These are phyloP conservation scores for Rhinocladiella similis DNA, from an alignment of 2,329 filamentous ascomycete genomes.

Conservation along the genomic window DNA sequence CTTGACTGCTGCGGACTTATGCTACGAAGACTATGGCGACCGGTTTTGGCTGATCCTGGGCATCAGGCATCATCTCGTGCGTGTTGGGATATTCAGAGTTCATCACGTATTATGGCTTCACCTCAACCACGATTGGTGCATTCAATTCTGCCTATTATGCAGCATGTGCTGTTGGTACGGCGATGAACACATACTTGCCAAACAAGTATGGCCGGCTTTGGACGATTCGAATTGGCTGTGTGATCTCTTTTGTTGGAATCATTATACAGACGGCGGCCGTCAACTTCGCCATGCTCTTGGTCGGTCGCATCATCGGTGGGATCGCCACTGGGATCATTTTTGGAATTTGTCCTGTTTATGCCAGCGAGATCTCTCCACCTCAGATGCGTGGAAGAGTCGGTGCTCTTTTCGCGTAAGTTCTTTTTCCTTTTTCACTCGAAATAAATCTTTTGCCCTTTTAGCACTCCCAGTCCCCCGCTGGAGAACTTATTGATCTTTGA, in stretches of 20 bases:
- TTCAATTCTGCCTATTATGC: slow-evolving; percentile 10
- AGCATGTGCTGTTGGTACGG: neutral
- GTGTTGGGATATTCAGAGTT: slow-evolving; percentile 6
- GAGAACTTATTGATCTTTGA: too few relatives aligned
- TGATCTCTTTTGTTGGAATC: slow-evolving; percentile 58
- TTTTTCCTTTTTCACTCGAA: too few relatives aligned
- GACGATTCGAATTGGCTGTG: slow-evolving; percentile 1
- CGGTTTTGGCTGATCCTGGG: neutral
- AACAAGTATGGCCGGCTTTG: slow-evolving; percentile 6
- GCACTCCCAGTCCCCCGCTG: too few relatives aligned
- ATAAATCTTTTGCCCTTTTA: too few relatives aligned
- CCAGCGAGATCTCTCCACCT: slow-evolving; percentile 12
- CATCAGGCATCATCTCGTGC: neutral
- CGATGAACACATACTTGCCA: neutral
- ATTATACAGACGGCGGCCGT: slow-evolving; percentile 60
- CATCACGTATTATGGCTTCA: slow-evolving; percentile 7
- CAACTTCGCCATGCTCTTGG: slow-evolving; percentile 57
- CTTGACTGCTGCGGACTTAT: too few relatives aligned
- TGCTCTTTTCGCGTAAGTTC: neutral
- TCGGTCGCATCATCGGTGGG: slow-evolving; percentile 59
- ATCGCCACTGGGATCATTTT: slow-evolving; percentile 32
- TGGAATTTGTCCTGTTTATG: slow-evolving; percentile 10
- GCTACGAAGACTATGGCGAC: neutral
- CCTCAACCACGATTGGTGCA: slow-evolving; percentile 3
- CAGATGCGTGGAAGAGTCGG: slow-evolving; percentile 9